These are phyloP conservation scores for Davidsoniella virescens DNA, from an alignment of 2,329 filamentous ascomycete species.

Conservation along the genomic window DNA sequence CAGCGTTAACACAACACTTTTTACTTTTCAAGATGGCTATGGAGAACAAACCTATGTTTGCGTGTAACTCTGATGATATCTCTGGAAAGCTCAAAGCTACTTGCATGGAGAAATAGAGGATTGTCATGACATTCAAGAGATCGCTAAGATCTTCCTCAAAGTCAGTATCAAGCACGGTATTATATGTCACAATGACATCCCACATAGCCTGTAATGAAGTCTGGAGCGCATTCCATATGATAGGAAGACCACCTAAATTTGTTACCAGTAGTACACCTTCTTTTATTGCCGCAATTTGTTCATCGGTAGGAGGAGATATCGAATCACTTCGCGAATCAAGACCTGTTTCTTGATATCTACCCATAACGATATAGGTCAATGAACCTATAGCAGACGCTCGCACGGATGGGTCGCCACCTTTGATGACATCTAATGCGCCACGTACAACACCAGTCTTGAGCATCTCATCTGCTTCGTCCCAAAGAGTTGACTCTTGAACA, in stretches of 20 bases:
- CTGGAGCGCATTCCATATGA: constrained; percentile 35
- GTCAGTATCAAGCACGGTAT: constrained; percentile 8
- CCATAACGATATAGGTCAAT: constrained; percentile 46
- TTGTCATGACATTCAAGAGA: constrained; percentile 45
- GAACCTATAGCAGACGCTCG: constrained; percentile 38
- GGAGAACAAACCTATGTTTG: constrained; percentile 32
- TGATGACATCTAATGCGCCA: constrained; percentile 30
- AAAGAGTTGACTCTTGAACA: constrained; percentile 27
- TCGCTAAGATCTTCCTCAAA: constrained; percentile 39
- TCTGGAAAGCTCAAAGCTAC: constrained; percentile 35
- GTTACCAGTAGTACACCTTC: constrained; percentile 35
- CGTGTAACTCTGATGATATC: constrained; percentile 29
- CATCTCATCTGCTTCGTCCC: constrained; percentile 47
- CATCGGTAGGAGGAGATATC: constrained; percentile 34
- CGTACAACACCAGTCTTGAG: constrained; percentile 29
- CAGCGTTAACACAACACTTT: constrained; percentile 13
- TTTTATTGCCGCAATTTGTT: constrained; percentile 44
- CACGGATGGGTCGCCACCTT: constrained; percentile 31
- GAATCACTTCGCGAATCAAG: constrained; percentile 28
- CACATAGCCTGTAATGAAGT: constrained; percentile 31
- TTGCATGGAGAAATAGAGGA: constrained; percentile 45
- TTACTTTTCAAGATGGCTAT: background rate
- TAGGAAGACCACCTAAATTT: constrained; percentile 23
- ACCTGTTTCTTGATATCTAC: constrained; percentile 54
- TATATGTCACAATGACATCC: constrained; percentile 20